A percentile compares a stretch with the other conserved stretches of the same genome.
Evolutionary conservation across 305 asterid species (phyloP).

Genomic region (Fraxinus angustifolia): DNA sequence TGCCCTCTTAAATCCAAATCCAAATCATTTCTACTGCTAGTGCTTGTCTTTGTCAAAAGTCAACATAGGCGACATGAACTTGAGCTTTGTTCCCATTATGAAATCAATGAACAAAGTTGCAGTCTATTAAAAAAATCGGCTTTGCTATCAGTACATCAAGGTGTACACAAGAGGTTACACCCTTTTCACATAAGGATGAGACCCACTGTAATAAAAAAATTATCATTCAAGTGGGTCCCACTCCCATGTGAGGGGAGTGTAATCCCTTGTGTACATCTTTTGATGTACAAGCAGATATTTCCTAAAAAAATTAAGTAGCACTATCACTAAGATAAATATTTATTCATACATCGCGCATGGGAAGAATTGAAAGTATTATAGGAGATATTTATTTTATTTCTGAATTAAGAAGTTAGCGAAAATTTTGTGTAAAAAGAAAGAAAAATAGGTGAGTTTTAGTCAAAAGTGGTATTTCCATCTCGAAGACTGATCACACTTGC

Average conservation of each 20-base stretch:
- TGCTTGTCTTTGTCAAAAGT: conserved; percentile 27
- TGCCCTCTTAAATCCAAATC: neutral
- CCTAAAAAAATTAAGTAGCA: no score
- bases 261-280: no score
- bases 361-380: neutral
- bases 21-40: no score
- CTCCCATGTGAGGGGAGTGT: no score
- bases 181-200: no score
- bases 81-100: conserved; percentile 73
- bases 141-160: no score
- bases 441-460: neutral
- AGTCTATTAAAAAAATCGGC: neutral
- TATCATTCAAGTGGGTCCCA: no score
- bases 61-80: conserved; percentile 32
- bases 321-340: no score
- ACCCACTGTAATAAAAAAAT: no score
- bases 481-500: conserved; percentile 11
- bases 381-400: neutral
- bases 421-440: neutral
- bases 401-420: neutral
- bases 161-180: no score
- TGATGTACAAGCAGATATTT: no score
- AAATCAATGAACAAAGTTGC: conserved; percentile 3
- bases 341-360: no score
- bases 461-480: conserved; percentile 22